phyloP scores from a whole-genome alignment of 768 basidiomycete genomes.

The Boletus bicolor region DNA sequence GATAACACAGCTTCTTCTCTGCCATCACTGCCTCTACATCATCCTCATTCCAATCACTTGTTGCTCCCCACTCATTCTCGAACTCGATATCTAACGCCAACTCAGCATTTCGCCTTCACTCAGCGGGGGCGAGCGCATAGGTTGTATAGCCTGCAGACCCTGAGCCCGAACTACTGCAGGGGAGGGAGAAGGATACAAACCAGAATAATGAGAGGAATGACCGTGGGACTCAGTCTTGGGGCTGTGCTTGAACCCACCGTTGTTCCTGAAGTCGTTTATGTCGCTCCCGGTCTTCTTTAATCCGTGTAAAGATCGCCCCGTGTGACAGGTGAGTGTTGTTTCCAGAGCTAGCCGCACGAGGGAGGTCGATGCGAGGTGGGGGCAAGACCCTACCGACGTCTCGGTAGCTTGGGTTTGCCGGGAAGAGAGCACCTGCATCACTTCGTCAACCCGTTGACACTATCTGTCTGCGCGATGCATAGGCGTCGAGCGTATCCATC shows the following conservation, averaged over 20 bases:
- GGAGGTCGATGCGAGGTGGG: conserved; percentile 13
- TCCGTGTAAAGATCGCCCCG: conserved; percentile 72
- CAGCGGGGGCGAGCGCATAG: too few relatives aligned
- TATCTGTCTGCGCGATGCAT: too few relatives aligned
- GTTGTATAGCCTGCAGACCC: neutral
- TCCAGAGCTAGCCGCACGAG: neutral
- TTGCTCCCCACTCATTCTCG: conserved; percentile 86
- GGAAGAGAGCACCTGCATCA: conserved; percentile 51
- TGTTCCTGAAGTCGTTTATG: too few relatives aligned
- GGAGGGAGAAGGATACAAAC: neutral
- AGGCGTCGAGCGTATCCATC: too few relatives aligned
- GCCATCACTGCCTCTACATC: conserved; percentile 74
- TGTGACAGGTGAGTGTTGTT: conserved; percentile 34
- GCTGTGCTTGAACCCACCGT: too few relatives aligned
- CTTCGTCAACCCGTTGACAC: conserved; percentile 44
- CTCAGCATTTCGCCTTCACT: too few relatives aligned
- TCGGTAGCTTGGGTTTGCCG: conserved; percentile 36
- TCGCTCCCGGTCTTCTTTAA: conserved; percentile 83
- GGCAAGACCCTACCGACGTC: conserved; percentile 16
- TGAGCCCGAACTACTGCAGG: too few relatives aligned
- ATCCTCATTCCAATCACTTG: conserved; percentile 59
- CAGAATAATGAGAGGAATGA: too few relatives aligned
- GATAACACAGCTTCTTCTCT: conserved; percentile 69
- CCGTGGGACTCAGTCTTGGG: too few relatives aligned
- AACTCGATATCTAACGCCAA: conserved; percentile 44